A percentile compares a stretch with the other conserved stretches of the same genome.
Conservation (phyloP, 306 rosid genomes). For the Sphenostylis stenocarpa region DNA sequence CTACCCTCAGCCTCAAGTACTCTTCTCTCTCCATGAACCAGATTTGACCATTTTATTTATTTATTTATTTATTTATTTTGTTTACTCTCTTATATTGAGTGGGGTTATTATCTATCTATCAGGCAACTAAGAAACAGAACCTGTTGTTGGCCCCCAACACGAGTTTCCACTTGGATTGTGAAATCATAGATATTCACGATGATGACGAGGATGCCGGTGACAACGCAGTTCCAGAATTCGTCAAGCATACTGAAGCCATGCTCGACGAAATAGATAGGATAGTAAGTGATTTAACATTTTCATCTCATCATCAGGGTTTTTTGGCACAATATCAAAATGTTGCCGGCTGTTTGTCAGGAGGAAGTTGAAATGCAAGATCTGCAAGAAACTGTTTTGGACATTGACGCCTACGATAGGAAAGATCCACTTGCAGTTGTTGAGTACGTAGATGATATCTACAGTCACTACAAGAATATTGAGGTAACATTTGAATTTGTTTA, state of each 20-base stretch:
- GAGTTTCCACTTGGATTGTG: conserved; percentile 15
- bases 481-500: conserved; percentile 16
- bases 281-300: conserved; percentile 17
- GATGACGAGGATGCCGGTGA: conserved; percentile 32
- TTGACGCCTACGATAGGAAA: conserved; percentile 32
- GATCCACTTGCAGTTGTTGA: conserved; percentile 52
- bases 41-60: not conserved
- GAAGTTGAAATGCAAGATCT: conserved; percentile 49
- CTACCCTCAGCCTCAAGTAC: conserved; percentile 33
- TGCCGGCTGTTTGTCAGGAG: conserved; percentile 26
- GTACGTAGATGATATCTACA: conserved; percentile 40
- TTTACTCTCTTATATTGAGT: not conserved
- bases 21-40: conserved; percentile 9
- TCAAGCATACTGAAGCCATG: conserved; percentile 49
- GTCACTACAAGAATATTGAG: conserved; percentile 36
- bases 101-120: not conserved
- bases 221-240: conserved; percentile 41
- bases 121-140: conserved; percentile 32
- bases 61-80: not conserved
- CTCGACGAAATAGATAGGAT: conserved; percentile 47
- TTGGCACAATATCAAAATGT: not conserved
- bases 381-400: conserved; percentile 43
- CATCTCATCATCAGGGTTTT: not conserved
- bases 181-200: conserved; percentile 4
- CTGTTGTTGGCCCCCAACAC: conserved; percentile 16